Conservation (phyloP, 129 eudicot genomes). For the Lactuca saligna region DNA sequence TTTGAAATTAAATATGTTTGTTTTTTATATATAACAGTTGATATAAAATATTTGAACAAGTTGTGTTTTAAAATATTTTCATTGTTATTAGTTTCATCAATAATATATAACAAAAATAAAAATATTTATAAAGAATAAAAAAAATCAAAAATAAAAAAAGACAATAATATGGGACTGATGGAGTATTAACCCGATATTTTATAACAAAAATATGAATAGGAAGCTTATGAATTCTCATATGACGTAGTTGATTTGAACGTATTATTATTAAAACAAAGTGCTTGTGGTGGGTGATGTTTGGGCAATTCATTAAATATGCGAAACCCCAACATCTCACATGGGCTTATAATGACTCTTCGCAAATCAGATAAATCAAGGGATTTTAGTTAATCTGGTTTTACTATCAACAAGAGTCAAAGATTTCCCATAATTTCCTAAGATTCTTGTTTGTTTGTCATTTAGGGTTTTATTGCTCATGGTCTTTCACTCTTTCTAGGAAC, state of each 20-base stretch:
- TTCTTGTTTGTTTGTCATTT: constrained; percentile 33
- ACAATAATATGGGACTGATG: too few relatives aligned
- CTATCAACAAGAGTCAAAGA: constrained; percentile 30
- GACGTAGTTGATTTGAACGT: constrained; percentile 6
- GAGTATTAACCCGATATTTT: too few relatives aligned
- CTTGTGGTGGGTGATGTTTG: constrained; percentile 25
- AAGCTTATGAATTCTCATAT: neutral
- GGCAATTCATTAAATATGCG: constrained; percentile 15
- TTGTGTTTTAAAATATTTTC: too few relatives aligned
- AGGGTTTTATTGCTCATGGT: constrained; percentile 18
- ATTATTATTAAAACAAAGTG: constrained; percentile 9
- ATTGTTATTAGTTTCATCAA: too few relatives aligned
- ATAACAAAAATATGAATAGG: neutral
- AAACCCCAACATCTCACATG: constrained; percentile 38
- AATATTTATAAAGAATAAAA: too few relatives aligned
- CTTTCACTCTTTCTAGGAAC: constrained; percentile 25
- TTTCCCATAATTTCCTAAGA: constrained; percentile 24
- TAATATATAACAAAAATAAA: too few relatives aligned
- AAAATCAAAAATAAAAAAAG: too few relatives aligned
- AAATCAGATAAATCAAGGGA: constrained; percentile 16
- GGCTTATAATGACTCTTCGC: constrained; percentile 9
- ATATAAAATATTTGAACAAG: too few relatives aligned
- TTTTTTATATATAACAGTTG: too few relatives aligned
- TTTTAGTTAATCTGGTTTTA: constrained; percentile 26
- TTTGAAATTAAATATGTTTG: too few relatives aligned